Evolutionary conservation across 2,329 filamentous ascomycete species (phyloP), one percentile per base, ranked within the genome.

Genomic region (Fusarium nygamai): DNA sequence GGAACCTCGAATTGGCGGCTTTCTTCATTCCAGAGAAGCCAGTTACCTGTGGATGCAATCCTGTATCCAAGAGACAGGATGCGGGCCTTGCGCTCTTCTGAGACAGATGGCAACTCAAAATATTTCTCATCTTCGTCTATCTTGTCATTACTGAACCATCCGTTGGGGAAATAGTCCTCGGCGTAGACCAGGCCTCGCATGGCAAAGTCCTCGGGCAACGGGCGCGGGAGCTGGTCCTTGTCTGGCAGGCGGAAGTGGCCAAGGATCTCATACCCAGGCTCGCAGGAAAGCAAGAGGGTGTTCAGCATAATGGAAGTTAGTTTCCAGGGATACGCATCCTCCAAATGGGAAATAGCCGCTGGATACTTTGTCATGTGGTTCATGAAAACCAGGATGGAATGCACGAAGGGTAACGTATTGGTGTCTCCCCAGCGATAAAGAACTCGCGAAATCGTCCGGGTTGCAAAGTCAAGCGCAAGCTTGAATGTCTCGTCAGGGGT

Each of bases 131-230:
- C 90, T n/a, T 93, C 91, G 33, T 93, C 91, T 10, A 91, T 85
- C 66, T 87, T 87, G 3, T 87, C 86, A 14, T 86, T 85, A 0
- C 79, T 74, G 76, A 93, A 93, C 88, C 89, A 93, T 2, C 85
- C 82, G 0, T 81, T 64, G 0, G 91, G 90, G 61, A 89, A 91
- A 64, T 92, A 92, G 17, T 85, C 84, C 5, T 90, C 85, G 0
- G 87, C 84, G 84, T 90, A 93, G 4, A 90, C 79, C 4, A 93
- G 82, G 0, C 92, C 92, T 3, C 91, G 86, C 63, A 94, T 86
- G 0, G 88, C 86, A 72, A 90, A 93, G 69, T 95, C 93, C 56
- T 94, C 93, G 0, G 92, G 91, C 0, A 94, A 79, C 0, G 92
- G 92, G 2, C 86, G 84, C 3, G 85, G 85, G 0, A 85, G 79